These are phyloP conservation scores for Murraya koenigii DNA, from an alignment of 345 rosid species.

Conservation along the genomic window DNA sequence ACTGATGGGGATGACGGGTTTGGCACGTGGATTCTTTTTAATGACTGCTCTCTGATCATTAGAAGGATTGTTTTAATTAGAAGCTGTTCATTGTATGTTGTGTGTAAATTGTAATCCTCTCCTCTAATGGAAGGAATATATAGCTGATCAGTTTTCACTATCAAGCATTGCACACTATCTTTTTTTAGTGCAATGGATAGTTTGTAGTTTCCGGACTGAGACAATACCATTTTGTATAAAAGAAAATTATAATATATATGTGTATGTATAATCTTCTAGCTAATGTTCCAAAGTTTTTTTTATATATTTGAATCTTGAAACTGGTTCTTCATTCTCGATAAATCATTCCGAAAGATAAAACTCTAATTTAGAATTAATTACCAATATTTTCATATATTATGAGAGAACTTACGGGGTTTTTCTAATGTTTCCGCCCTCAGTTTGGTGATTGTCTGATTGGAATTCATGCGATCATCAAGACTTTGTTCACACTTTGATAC, in stretches of 20 bases:
- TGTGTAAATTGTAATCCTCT: neutral
- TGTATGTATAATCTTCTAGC: neutral
- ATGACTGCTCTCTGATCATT: neutral
- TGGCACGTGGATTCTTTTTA: neutral
- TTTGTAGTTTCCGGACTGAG: neutral
- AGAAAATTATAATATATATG: neutral
- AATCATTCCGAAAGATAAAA: neutral
- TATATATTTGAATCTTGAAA: neutral
- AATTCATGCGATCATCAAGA: neutral
- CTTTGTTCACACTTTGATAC: too few species aligned
- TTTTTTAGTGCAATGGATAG: slow-evolving; percentile 16
- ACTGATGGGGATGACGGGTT: neutral
- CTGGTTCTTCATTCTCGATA: neutral
- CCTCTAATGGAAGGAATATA: neutral
- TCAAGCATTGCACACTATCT: slow-evolving; percentile 12
- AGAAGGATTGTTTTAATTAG: neutral
- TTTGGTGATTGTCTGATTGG: neutral
- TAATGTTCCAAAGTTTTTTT: neutral
- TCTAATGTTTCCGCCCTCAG: neutral
- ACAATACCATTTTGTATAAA: neutral
- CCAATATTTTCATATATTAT: too few species aligned
- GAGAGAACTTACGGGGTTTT: too few species aligned
- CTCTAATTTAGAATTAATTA: too few species aligned
- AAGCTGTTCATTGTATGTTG: slow-evolving; percentile 5
- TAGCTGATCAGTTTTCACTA: neutral